Conservation (phyloP, 2,329 filamentous ascomycete genomes). For the Penicillium fuscoglaucum region DNA sequence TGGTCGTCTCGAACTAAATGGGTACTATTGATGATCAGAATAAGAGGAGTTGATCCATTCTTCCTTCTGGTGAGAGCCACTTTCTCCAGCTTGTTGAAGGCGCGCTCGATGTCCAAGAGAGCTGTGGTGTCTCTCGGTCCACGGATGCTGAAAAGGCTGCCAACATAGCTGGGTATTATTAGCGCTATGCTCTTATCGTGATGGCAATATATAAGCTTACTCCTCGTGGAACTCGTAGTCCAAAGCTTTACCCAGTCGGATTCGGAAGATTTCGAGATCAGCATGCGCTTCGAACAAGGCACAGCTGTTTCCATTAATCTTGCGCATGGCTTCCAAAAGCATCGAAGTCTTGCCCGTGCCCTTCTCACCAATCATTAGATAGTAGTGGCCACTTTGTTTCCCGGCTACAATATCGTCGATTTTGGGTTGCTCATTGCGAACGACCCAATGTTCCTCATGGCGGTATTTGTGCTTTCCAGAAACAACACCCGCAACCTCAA, state of each 20-base stretch:
- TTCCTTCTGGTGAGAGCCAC: constrained; percentile 71
- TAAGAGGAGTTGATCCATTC: constrained; percentile 65
- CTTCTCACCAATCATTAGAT: constrained; percentile 90
- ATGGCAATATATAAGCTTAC: constrained; percentile 50
- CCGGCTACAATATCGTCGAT: constrained; percentile 85
- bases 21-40: constrained; percentile 93
- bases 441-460: constrained; percentile 70
- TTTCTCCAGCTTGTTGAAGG: constrained; percentile 97
- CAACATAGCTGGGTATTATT: constrained; percentile 59
- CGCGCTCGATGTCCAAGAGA: constrained; percentile 90
- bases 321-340: constrained; percentile 93
- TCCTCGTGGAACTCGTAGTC: constrained; percentile 98
- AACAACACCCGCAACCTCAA: constrained; percentile 68
- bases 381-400: constrained; percentile 74
- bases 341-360: constrained; percentile 96
- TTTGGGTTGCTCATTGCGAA: constrained; percentile 74
- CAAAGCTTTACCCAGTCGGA: constrained; percentile 86
- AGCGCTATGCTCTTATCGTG: constrained; percentile 2
- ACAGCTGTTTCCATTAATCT: constrained; percentile 82
- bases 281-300: constrained; percentile 97
- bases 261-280: constrained; percentile 91
- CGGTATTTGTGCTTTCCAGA: constrained; percentile 40
- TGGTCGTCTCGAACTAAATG: constrained; percentile 90
- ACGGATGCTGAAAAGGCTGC: constrained; percentile 89
- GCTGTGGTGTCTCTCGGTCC: constrained; percentile 91